Evolutionary conservation across 257 asterid species (phyloP).

Genomic region (Jacaranda mimosifolia): DNA sequence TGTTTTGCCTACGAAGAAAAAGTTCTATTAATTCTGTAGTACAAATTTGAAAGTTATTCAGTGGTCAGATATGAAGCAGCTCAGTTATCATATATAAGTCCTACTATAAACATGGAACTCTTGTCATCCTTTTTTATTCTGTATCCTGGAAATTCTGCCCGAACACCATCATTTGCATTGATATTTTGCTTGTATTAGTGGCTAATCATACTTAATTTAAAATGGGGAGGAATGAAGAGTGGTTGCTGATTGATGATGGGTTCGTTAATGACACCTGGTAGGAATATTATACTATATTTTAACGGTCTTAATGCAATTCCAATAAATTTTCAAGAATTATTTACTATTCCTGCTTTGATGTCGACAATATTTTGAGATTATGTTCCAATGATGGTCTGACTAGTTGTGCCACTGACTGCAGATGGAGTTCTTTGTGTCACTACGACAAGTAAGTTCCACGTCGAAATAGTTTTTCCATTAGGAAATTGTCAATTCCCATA

Average conservation of each 20-base stretch:
- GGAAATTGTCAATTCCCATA: neutral
- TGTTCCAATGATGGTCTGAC: conserved; percentile 36
- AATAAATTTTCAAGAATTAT: conserved; percentile 13
- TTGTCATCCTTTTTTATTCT: neutral
- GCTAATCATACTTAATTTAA: neutral
- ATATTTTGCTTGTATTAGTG: conserved; percentile 5
- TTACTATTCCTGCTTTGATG: conserved; percentile 19
- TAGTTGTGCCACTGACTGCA: conserved; percentile 47
- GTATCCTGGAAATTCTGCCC: neutral
- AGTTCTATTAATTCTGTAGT: neutral
- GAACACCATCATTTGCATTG: neutral
- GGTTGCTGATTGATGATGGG: conserved; percentile 28
- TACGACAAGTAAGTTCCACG: conserved; percentile 72
- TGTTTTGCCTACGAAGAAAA: neutral
- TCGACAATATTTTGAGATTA: neutral
- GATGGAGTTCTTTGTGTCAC: conserved; percentile 75
- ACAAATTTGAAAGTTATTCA: neutral
- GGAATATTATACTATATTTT: neutral
- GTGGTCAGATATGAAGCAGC: neutral
- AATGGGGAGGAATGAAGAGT: conserved; percentile 19
- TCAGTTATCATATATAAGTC: neutral
- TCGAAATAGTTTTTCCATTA: neutral
- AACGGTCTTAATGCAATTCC: neutral
- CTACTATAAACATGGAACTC: neutral
- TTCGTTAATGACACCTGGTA: conserved; percentile 10